Percentiles rank a stretch among this genome's conserved stretches.
phyloP scores from a whole-genome alignment of 306 rosid genomes.

The Albizia julibrissin region DNA sequence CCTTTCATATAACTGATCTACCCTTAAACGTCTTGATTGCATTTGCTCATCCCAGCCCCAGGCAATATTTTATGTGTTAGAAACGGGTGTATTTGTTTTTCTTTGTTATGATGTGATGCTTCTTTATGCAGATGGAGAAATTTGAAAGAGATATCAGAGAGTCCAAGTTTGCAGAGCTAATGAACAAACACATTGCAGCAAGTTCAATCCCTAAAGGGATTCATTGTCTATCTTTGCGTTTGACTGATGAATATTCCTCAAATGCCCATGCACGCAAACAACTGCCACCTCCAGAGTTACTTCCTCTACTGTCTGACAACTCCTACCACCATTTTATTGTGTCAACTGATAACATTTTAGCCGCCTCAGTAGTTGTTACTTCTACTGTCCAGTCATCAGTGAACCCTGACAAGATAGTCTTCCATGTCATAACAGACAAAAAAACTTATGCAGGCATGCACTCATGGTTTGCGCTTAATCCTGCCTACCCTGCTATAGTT shows the following conservation, averaged over 20 bases:
- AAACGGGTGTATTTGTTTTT: slow-evolving; percentile 22
- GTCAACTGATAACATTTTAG: slow-evolving; percentile 93
- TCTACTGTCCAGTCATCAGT: slow-evolving; percentile 85
- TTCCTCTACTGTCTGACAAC: slow-evolving; percentile 83
- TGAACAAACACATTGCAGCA: slow-evolving; percentile 96
- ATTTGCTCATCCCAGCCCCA: slow-evolving; percentile 13
- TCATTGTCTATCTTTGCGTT: slow-evolving; percentile 91
- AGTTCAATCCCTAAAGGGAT: slow-evolving; percentile 96
- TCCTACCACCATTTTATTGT: slow-evolving; percentile 86
- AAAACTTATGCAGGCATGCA: slow-evolving; percentile 98
- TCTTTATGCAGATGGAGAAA: slow-evolving; percentile 80
- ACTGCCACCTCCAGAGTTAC: slow-evolving; percentile 92
- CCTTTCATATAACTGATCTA: neutral
- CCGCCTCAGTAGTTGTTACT: slow-evolving; percentile 97
- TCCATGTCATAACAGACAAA: slow-evolving; percentile 97
- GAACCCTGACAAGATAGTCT: slow-evolving; percentile 83
- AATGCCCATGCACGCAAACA: slow-evolving; percentile 98
- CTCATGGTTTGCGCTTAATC: slow-evolving; percentile 98
- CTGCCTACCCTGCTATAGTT: slow-evolving; percentile 86
- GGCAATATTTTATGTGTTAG: neutral
- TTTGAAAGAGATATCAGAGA: slow-evolving; percentile 84
- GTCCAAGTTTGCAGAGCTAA: slow-evolving; percentile 82
- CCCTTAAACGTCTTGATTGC: slow-evolving; percentile 13
- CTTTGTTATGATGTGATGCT: slow-evolving; percentile 21
- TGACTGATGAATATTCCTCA: slow-evolving; percentile 98